Evolutionary conservation across 1,284 basidiomycete species (phyloP).

Genomic region (Volvariella volvacea): DNA sequence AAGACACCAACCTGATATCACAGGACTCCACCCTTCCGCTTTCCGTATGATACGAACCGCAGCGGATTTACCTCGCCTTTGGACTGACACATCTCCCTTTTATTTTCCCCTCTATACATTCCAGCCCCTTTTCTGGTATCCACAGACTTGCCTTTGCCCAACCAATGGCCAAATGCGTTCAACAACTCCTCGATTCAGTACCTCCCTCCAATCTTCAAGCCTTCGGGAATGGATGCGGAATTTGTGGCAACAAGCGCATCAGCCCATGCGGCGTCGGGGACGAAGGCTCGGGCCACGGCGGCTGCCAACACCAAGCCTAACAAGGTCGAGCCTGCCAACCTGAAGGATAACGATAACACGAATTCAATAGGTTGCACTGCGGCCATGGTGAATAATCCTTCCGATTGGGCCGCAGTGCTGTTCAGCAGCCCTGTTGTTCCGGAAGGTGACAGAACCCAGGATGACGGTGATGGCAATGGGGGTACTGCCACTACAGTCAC

Average conservation of each 20-base stretch:
- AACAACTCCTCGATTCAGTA: conserved; percentile 59
- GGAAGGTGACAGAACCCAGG: no score
- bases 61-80: conserved; percentile 3
- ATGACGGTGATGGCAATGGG: no score
- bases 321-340: no score
- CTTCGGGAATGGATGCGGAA: background rate
- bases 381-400: background rate
- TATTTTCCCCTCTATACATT: conserved; percentile 1
- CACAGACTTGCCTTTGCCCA: conserved; percentile 39
- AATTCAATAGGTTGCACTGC: background rate
- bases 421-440: no score
- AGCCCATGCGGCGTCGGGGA: background rate
- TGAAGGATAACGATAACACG: background rate
- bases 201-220: conserved; percentile 20
- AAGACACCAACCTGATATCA: no score
- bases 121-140: conserved; percentile 41
- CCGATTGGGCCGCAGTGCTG: no score
- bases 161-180: conserved; percentile 55
- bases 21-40: background rate
- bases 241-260: background rate
- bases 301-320: conserved; percentile 13
- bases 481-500: no score
- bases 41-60: conserved; percentile 4
- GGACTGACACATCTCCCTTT: background rate
- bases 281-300: no score